Conservation (phyloP, 2,329 filamentous ascomycete genomes). For the Colletotrichum gigasporum region DNA sequence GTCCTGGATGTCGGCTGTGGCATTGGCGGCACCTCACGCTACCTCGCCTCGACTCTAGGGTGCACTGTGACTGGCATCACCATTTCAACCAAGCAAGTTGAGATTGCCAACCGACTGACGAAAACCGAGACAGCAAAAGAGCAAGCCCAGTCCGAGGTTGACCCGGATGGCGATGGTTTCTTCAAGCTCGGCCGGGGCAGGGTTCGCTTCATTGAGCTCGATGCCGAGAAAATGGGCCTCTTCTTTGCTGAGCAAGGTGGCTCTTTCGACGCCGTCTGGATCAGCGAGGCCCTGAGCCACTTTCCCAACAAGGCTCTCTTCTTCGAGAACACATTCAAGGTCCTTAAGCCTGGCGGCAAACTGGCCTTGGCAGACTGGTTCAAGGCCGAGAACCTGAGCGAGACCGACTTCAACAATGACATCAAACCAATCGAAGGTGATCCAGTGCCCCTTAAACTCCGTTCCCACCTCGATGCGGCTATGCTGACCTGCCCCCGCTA, state of each 20-base stretch:
- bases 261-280: conserved; percentile 67
- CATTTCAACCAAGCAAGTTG: conserved; percentile 67
- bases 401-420: conserved; percentile 56
- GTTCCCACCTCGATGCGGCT: neutral
- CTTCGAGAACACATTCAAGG: conserved; percentile 59
- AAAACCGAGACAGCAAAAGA: conserved; percentile 40
- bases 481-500: conserved; percentile 33
- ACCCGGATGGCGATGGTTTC: conserved; percentile 44
- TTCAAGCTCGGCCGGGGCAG: conserved; percentile 52
- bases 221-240: conserved; percentile 68
- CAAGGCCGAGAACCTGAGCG: conserved; percentile 57
- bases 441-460: neutral
- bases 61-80: conserved; percentile 68
- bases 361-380: conserved; percentile 71
- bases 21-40: conserved; percentile 66
- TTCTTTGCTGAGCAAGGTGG: conserved; percentile 51
- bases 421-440: conserved; percentile 68
- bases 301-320: conserved; percentile 68
- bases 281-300: conserved; percentile 69
- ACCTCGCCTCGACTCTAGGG: conserved; percentile 60
- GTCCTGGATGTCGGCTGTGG: conserved; percentile 70
- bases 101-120: conserved; percentile 64
- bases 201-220: conserved; percentile 66
- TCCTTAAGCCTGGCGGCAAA: conserved; percentile 60
- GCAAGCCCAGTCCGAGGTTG: conserved; percentile 6